phyloP scores from a whole-genome alignment of 768 basidiomycete genomes.

The Xerocomellus intermedius region DNA sequence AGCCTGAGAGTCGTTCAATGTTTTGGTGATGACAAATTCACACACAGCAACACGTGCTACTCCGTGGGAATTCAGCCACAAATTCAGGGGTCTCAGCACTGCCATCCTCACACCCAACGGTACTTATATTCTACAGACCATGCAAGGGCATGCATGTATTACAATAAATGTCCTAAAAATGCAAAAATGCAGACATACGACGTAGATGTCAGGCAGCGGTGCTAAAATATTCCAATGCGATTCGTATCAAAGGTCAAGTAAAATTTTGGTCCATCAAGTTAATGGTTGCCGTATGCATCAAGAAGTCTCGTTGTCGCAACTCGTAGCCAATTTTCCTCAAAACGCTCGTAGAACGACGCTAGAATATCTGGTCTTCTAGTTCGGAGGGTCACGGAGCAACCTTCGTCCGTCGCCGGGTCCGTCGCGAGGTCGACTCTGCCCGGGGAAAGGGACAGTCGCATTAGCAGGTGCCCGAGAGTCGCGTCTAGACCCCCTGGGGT shows the following conservation, averaged over 20 bases:
- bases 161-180: constrained; percentile 14
- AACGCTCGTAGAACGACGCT: neutral
- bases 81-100: constrained; percentile 4
- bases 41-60: constrained; percentile 31
- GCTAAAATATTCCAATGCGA: constrained; percentile 23
- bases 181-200: constrained; percentile 4
- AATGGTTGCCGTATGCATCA: constrained; percentile 15
- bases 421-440: constrained; percentile 23
- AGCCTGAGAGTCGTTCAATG: constrained; percentile 30
- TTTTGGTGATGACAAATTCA: constrained; percentile 22
- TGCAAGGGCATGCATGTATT: constrained; percentile 17
- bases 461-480: constrained; percentile 21
- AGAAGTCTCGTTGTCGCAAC: constrained; percentile 10
- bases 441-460: constrained; percentile 35
- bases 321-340: neutral
- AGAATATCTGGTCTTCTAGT: constrained; percentile 16
- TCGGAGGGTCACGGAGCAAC: constrained; percentile 41
- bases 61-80: constrained; percentile 31
- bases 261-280: constrained; percentile 21
- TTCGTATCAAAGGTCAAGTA: constrained; percentile 5
- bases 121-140: neutral
- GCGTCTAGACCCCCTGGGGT: constrained; percentile 17
- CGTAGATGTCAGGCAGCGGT: constrained; percentile 11
- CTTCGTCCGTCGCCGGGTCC: constrained; percentile 28
- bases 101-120: neutral